Evolutionary conservation across 2,329 filamentous ascomycete species (phyloP).

Genomic region (Rasamsonia emersonii): DNA sequence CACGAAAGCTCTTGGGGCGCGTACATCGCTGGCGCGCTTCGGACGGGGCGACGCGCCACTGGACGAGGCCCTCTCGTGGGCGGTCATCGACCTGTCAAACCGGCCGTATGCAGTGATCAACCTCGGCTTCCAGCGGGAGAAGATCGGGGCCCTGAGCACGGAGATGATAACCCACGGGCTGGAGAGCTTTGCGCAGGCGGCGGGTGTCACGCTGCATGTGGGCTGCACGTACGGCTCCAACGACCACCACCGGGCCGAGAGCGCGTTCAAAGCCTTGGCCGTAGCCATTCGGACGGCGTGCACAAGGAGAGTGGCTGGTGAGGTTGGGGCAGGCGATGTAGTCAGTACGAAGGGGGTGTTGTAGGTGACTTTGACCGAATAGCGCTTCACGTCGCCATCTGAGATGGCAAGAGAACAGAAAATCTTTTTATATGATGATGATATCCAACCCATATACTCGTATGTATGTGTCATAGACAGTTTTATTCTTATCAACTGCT

Average conservation of each 20-base stretch:
- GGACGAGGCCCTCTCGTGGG: constrained; percentile 87
- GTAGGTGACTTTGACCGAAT: constrained; percentile 5
- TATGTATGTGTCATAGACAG: too few species aligned
- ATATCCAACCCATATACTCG: too few species aligned
- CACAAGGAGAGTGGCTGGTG: constrained; percentile 60
- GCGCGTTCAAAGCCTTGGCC: constrained; percentile 92
- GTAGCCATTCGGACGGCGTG: constrained; percentile 75
- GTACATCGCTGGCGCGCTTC: constrained; percentile 78
- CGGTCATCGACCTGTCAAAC: constrained; percentile 91
- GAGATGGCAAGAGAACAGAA: too few species aligned
- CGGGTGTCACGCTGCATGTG: constrained; percentile 88
- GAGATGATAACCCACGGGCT: constrained; percentile 98
- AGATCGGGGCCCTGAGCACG: constrained; percentile 82
- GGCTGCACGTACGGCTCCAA: constrained; percentile 85
- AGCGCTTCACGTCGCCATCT: too few species aligned
- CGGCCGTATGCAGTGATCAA: constrained; percentile 79
- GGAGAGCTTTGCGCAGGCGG: constrained; percentile 85
- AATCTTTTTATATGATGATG: background rate
- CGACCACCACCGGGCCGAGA: constrained; percentile 93
- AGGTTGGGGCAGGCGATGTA: constrained; percentile 82
- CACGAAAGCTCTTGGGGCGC: constrained; percentile 66
- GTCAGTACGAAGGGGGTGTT: constrained; percentile 89
- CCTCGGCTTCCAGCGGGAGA: constrained; percentile 78
- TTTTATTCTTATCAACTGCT: too few species aligned
- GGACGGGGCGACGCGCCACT: constrained; percentile 87